Conservation (phyloP, 495 filamentous ascomycete genomes). For the Delitschia confertaspora region DNA sequence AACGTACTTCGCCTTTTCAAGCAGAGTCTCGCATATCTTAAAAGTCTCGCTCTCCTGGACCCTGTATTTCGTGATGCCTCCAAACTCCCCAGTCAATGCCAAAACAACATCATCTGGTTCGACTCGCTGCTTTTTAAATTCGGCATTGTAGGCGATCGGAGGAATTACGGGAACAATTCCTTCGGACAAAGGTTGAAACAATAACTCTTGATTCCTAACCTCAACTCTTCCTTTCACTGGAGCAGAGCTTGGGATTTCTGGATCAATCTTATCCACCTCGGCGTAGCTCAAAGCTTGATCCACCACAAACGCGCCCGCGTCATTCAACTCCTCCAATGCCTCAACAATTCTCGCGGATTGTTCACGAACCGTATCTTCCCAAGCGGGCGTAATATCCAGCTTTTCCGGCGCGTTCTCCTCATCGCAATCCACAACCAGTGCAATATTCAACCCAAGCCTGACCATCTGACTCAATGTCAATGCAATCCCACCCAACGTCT, state of each 20-base stretch:
- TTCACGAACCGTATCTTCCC: constrained; percentile 41
- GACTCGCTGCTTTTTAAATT: constrained; percentile 45
- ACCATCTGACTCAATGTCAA: constrained; percentile 75
- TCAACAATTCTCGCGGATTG: constrained; percentile 67
- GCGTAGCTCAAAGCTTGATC: constrained; percentile 53
- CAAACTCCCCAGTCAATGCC: constrained; percentile 63
- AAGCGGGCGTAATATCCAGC: constrained; percentile 20
- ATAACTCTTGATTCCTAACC: constrained; percentile 48
- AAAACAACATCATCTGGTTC: constrained; percentile 60
- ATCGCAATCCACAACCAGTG: constrained; percentile 70
- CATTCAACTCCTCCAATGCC: constrained; percentile 60
- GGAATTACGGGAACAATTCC: constrained; percentile 62
- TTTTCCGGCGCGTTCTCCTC: constrained; percentile 19
- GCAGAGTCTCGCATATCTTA: constrained; percentile 1
- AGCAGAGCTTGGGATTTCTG: constrained; percentile 27
- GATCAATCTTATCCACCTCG: constrained; percentile 17
- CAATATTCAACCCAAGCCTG: constrained; percentile 68
- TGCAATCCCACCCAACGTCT: constrained; percentile 63
- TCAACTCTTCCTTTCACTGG: constrained; percentile 31
- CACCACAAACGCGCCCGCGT: constrained; percentile 57
- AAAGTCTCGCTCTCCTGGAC: constrained; percentile 4
- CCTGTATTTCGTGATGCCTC: constrained; percentile 37
- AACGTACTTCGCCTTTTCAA: background rate
- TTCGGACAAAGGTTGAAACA: constrained; percentile 61
- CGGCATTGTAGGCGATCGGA: constrained; percentile 62